Conservation (phyloP, 2,329 filamentous ascomycete genomes). For the Penicillium sp. region DNA sequence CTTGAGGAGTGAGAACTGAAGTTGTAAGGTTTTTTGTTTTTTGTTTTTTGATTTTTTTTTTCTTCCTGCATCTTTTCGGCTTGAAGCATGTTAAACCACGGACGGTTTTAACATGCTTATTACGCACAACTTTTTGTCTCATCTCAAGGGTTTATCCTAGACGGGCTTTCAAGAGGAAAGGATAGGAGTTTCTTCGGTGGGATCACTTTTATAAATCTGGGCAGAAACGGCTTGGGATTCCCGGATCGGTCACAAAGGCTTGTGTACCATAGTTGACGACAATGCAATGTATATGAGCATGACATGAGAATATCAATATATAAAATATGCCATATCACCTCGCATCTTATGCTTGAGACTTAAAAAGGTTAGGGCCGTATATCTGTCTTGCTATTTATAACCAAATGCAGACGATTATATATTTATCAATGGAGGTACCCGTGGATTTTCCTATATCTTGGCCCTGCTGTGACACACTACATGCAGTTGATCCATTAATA, state of each 20-base stretch:
- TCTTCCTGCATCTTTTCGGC: constrained; percentile 16
- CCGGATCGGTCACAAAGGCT: constrained; percentile 9
- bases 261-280: constrained; percentile 20
- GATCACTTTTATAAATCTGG: constrained; percentile 12
- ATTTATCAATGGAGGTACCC: too few relatives aligned
- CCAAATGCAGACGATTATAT: neutral
- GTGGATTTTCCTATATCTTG: neutral
- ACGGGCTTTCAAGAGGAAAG: constrained; percentile 23
- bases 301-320: neutral
- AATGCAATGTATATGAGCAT: constrained; percentile 17
- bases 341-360: too few relatives aligned
- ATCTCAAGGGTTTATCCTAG: constrained; percentile 15
- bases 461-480: too few relatives aligned
- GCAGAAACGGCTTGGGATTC: constrained; percentile 11
- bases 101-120: constrained; percentile 10
- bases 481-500: too few relatives aligned
- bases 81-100: constrained; percentile 14
- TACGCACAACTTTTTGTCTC: constrained; percentile 15
- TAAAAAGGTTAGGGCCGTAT: too few relatives aligned
- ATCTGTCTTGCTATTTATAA: neutral
- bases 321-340: neutral
- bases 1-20: constrained; percentile 3
- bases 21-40: neutral
- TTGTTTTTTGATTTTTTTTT: neutral
- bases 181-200: constrained; percentile 29